Percentiles rank a stretch among this genome's conserved stretches.
phyloP scores from a whole-genome alignment of 2,329 filamentous ascomycete genomes.

The Lizonia empirigonia region DNA sequence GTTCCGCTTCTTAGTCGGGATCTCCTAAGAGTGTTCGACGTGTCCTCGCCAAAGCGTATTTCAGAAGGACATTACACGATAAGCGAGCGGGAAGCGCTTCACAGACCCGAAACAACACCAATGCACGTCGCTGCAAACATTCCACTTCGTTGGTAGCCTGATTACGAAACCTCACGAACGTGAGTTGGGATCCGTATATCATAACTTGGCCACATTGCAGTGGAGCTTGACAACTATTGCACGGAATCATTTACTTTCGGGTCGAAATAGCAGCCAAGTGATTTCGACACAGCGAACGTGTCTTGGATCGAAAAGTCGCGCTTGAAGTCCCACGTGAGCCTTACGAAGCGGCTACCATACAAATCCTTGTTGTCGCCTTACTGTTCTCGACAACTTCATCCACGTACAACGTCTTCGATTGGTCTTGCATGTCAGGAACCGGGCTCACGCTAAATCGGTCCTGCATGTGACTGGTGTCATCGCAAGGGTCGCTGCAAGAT shows the following conservation, averaged over 20 bases:
- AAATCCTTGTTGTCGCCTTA: not conserved
- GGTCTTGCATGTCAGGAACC: not conserved
- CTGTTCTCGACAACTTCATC: not conserved
- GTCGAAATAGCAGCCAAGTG: not conserved
- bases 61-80: slow-evolving; percentile 7
- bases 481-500: slow-evolving; percentile 12
- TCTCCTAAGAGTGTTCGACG: no score
- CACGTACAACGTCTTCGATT: not conserved
- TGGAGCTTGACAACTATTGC: not conserved
- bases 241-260: not conserved
- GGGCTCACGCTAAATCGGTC: not conserved
- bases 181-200: not conserved
- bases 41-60: not conserved
- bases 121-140: slow-evolving; percentile 15
- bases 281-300: not conserved
- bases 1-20: no score
- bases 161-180: not conserved
- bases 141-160: not conserved
- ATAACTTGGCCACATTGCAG: not conserved
- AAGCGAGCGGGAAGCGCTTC: slow-evolving; percentile 15
- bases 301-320: not conserved
- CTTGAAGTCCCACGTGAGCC: no score
- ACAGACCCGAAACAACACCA: slow-evolving; percentile 14
- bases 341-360: not conserved
- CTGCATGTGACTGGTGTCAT: not conserved